A percentile compares a stretch with the other conserved stretches of the same genome.
These are phyloP conservation scores for Sicyos baderoa DNA, from an alignment of 306 rosid species.

Conservation along the genomic window DNA sequence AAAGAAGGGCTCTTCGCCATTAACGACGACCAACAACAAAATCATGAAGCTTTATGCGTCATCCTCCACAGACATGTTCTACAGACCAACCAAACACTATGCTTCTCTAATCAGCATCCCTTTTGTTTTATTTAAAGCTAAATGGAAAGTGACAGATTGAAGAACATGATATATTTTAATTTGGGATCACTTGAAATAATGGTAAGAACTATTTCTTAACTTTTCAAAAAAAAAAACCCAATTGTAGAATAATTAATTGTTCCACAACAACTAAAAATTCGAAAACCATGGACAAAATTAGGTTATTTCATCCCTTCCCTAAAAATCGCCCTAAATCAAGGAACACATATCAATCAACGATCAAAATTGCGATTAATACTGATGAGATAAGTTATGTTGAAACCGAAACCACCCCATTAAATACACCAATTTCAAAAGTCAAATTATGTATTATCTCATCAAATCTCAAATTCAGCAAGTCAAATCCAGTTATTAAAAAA, in stretches of 20 bases:
- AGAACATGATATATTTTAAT: not conserved
- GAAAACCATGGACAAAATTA: conserved; percentile 5
- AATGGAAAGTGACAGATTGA: not conserved
- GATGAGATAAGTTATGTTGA: not conserved
- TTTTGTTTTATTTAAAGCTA: not conserved
- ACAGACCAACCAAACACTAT: not conserved
- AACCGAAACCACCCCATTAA: conserved; percentile 8
- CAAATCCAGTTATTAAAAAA: conserved; percentile 2
- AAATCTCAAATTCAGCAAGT: conserved; percentile 3
- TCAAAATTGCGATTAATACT: not conserved
- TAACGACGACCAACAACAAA: not conserved
- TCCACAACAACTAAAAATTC: not conserved
- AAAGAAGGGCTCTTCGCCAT: conserved; percentile 9
- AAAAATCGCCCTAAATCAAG: conserved; percentile 8
- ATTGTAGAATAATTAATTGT: not conserved
- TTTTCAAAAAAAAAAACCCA: too few species aligned
- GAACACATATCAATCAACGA: not conserved
- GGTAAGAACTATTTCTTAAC: not conserved
- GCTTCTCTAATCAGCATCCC: conserved; percentile 4
- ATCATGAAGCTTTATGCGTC: not conserved
- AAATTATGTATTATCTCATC: conserved; percentile 1
- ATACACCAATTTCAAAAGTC: not conserved
- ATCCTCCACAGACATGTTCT: not conserved
- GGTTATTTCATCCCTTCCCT: not conserved
- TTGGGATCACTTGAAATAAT: not conserved